These are phyloP conservation scores for Diphasiastrum complanatum DNA, from an alignment of 83 land plant genomes.

Conservation along the genomic window DNA sequence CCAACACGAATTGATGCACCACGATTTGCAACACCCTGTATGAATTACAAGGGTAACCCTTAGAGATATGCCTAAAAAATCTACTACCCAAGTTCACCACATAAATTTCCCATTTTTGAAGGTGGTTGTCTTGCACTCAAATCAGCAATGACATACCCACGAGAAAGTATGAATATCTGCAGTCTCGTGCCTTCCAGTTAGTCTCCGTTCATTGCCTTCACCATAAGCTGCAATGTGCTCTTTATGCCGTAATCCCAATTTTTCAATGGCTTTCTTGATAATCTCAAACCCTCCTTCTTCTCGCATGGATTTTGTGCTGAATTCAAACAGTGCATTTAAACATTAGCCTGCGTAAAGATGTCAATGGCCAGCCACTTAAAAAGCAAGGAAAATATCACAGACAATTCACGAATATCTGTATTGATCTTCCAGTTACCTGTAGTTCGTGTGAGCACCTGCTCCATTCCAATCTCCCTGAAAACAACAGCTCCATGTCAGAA, in stretches of 20 bases:
- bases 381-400: no score
- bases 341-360: background rate
- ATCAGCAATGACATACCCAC: constrained; percentile 32
- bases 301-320: constrained; percentile 37
- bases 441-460: constrained; percentile 31
- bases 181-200: constrained; percentile 38
- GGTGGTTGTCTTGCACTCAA: no score
- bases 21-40: constrained; percentile 10
- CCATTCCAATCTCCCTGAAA: constrained; percentile 34
- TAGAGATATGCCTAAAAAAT: no score
- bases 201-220: constrained; percentile 35
- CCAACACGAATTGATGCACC: constrained; percentile 9
- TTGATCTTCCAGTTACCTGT: constrained; percentile 18
- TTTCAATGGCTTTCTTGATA: constrained; percentile 37
- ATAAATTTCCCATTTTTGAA: no score
- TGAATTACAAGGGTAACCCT: no score
- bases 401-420: no score
- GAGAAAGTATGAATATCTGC: constrained; percentile 35
- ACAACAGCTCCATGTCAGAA: background rate
- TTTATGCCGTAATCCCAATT: constrained; percentile 33
- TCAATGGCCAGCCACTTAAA: background rate
- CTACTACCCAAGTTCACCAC: no score
- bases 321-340: background rate
- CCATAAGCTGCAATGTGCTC: constrained; percentile 38
- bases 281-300: constrained; percentile 29